Base-by-base conservation (phyloP, 768 basidiomycete species). In the Astraeus odoratus region DNA sequence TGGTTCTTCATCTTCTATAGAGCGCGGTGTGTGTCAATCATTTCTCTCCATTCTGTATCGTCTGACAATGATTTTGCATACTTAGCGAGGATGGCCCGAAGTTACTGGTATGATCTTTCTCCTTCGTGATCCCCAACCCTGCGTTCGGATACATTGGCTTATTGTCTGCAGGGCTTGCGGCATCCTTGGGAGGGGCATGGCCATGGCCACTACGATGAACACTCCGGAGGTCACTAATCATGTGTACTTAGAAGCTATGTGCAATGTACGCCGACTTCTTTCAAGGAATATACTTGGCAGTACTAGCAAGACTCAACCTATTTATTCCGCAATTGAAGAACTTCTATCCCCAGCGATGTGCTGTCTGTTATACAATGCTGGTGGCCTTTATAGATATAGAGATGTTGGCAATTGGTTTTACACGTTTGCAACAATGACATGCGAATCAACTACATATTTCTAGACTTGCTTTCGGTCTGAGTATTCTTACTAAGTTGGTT, bases 1-100 rank as follows among this genome's bases (percentile, higher is more conserved):
- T 96, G 93, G 93, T 95, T 95, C 79, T 96, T 93, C 73, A 92
- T 96, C 62, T 95, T 96, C 73, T 96, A 94, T 68, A 82, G 93
- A 46, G 85, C 87, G 52, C 75, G 91, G 93, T 95, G 57, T 59
- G 85, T 73, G 38, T 20, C n/a, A 24, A 37, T 23, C 27, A 23
- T 39, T 34, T 49, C 29, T 51, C 34, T 51, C 5, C 25, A 29
- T 16, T 18, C 37, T 33, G 13, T 27, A 16, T 39, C 46, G 37
- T 10, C 45, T 39, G 23, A 39, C 20, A 1, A 18, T 41, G n/a
- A 7, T 37, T 48, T 39, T 15, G 5, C 34, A 24, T 42, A 23
- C 51, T 29, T 54, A 88, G 86, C 54, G 76, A 88, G 72, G 86
- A 88, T 53, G 86, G 85, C 35, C 72, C 77, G 20, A 87, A 86